Evolutionary conservation across 768 basidiomycete species (phyloP).

Genomic region (Trametes elegans): DNA sequence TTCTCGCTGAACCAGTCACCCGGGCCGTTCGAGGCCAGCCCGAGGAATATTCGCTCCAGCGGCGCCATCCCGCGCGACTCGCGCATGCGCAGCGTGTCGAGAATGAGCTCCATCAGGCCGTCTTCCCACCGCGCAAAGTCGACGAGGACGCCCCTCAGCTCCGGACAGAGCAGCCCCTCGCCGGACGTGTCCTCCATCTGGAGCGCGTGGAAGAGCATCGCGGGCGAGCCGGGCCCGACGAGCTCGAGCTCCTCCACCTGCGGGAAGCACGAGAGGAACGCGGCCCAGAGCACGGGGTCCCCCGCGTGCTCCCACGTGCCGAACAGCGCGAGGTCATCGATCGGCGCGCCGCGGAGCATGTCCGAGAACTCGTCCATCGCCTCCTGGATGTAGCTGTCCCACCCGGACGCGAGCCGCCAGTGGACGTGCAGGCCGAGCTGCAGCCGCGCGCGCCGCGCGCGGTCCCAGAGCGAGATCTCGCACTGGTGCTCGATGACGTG

Average conservation of each 20-base stretch:
- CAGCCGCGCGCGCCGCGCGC: neutral
- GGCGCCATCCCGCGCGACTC: no score
- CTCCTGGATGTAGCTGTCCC: neutral
- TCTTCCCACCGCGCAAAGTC: no score
- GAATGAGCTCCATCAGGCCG: no score
- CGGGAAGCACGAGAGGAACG: neutral
- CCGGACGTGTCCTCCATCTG: no score
- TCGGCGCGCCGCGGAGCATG: neutral
- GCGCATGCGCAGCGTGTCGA: no score
- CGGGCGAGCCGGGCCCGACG: neutral
- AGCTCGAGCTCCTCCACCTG: neutral
- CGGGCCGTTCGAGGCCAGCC: no score
- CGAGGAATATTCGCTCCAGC: no score
- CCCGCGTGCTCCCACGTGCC: neutral
- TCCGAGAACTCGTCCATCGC: neutral
- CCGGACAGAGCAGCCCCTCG: no score
- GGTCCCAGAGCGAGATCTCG: neutral
- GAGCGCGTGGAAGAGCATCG: neutral
- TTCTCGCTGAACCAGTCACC: no score
- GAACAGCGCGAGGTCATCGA: neutral
- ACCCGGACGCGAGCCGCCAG: neutral
- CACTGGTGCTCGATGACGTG: neutral
- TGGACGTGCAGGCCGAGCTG: neutral
- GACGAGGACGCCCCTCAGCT: no score
- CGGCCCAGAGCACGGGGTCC: neutral